phyloP scores from a whole-genome alignment of 164 flowering plant species.

The Annona cherimola region DNA sequence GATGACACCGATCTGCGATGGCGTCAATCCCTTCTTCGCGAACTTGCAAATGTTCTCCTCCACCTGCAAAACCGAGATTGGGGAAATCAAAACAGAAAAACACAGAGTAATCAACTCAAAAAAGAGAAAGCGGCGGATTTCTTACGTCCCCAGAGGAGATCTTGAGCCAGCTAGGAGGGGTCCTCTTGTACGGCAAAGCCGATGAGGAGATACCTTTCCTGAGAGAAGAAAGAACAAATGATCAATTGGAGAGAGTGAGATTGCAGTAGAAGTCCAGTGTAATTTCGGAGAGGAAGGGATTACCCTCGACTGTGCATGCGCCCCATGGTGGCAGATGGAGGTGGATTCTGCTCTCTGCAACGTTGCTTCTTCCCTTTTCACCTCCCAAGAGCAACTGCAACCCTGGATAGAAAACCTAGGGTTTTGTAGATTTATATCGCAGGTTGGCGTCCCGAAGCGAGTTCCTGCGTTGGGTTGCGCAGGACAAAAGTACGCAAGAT shows the following conservation, averaged over 20 bases:
- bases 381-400: not conserved
- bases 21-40: slow-evolving; percentile 55
- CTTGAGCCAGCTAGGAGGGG: slow-evolving; percentile 44
- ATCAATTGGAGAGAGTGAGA: not conserved
- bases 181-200: slow-evolving; percentile 46
- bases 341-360: not conserved
- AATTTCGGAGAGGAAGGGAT: not conserved
- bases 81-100: not conserved
- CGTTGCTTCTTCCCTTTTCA: not conserved
- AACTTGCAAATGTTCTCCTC: slow-evolving; percentile 54
- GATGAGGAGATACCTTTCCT: slow-evolving; percentile 49
- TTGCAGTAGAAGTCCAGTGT: not conserved
- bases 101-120: not conserved
- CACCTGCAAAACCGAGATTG: slow-evolving; percentile 22
- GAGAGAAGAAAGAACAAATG: not conserved
- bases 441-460: too few species aligned
- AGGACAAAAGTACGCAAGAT: too few species aligned
- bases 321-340: slow-evolving; percentile 26
- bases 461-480: too few species aligned
- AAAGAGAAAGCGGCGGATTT: not conserved
- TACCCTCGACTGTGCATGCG: slow-evolving; percentile 47
- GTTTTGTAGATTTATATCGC: too few species aligned
- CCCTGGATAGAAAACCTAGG: too few species aligned
- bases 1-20: slow-evolving; percentile 50
- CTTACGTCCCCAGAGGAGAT: slow-evolving; percentile 32